Evolutionary conservation across 2,329 filamentous ascomycete species (phyloP).

Genomic region (Aspergillus melleus): DNA sequence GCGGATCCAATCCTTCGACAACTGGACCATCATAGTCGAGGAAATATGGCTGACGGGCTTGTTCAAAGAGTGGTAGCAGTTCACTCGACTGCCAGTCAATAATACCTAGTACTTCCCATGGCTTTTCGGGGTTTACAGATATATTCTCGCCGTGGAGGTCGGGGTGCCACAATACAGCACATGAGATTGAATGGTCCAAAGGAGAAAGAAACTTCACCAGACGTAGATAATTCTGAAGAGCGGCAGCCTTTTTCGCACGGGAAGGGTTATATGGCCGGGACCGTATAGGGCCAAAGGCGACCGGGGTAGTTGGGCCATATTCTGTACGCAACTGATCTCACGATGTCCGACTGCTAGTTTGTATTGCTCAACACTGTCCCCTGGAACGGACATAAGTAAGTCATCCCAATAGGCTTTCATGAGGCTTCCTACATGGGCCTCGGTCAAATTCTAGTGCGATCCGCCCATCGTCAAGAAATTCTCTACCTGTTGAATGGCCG

Average conservation of each 20-base stretch:
- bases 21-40: constrained; percentile 35
- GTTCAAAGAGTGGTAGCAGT: constrained; percentile 37
- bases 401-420: too few species aligned
- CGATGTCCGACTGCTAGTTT: constrained; percentile 32
- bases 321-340: constrained; percentile 32
- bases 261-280: constrained; percentile 38
- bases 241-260: constrained; percentile 32
- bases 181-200: constrained; percentile 23
- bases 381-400: constrained; percentile 13
- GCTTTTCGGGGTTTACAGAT: constrained; percentile 22
- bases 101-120: constrained; percentile 20
- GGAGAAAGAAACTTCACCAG: constrained; percentile 29
- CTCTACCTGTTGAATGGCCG: too few species aligned
- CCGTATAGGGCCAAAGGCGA: constrained; percentile 36
- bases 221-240: constrained; percentile 30
- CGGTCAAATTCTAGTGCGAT: too few species aligned
- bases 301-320: constrained; percentile 31
- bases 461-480: too few species aligned
- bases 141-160: constrained; percentile 41
- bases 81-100: constrained; percentile 30
- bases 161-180: constrained; percentile 34
- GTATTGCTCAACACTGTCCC: constrained; percentile 32
- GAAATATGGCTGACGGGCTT: constrained; percentile 34
- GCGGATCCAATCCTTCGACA: constrained; percentile 4
- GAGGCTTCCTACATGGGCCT: too few species aligned